phyloP scores from a whole-genome alignment of 345 rosid genomes.

The Eutrema japonicum region DNA sequence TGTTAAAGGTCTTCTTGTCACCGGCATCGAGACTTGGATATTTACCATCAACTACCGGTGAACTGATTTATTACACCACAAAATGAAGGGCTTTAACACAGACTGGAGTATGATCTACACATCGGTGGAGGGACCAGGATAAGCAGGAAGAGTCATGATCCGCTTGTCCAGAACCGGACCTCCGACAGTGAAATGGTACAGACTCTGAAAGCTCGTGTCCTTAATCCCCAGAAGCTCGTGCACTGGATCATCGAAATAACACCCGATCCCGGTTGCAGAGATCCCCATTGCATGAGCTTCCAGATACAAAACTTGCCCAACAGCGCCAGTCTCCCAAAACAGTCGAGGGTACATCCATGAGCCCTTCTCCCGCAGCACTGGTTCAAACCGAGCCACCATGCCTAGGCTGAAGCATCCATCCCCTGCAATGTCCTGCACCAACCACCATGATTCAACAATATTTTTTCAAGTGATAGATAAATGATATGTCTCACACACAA shows the following conservation, averaged over 20 bases:
- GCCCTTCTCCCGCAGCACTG: constrained; percentile 56
- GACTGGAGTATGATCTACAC: constrained; percentile 38
- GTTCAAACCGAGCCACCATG: constrained; percentile 80
- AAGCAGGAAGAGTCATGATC: constrained; percentile 91
- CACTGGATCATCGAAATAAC: constrained; percentile 94
- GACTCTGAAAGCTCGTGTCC: constrained; percentile 71
- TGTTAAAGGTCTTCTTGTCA: too few species aligned
- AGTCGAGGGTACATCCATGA: constrained; percentile 89
- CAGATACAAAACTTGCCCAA: constrained; percentile 86
- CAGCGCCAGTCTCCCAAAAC: constrained; percentile 91
- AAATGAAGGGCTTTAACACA: not conserved
- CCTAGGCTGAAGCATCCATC: constrained; percentile 97
- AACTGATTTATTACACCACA: too few species aligned
- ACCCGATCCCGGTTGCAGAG: constrained; percentile 92
- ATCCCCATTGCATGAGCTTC: constrained; percentile 93
- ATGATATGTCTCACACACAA: too few species aligned
- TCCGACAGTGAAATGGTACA: constrained; percentile 88
- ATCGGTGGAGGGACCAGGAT: constrained; percentile 73
- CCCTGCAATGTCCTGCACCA: constrained; percentile 77
- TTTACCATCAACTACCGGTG: too few species aligned
- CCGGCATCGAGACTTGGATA: too few species aligned
- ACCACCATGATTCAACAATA: constrained; percentile 15
- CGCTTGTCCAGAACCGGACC: constrained; percentile 80
- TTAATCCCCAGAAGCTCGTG: constrained; percentile 74
- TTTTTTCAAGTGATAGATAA: too few species aligned